Evolutionary conservation across 2,329 filamentous ascomycete species (phyloP).

Genomic region (Colletotrichum musicola): DNA sequence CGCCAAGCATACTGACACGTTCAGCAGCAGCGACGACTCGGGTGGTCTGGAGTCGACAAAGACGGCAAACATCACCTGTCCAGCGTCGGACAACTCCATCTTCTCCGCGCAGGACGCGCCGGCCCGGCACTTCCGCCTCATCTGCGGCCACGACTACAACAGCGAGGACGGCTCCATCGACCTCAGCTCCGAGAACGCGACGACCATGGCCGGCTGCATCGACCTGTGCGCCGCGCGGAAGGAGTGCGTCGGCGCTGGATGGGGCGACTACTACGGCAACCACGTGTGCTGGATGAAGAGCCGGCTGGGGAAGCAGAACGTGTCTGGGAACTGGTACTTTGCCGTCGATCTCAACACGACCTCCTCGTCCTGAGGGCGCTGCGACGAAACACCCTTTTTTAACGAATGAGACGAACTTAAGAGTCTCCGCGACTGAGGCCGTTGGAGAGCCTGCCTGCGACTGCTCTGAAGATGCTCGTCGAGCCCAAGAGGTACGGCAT

Average conservation of each 20-base stretch:
- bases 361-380: background rate
- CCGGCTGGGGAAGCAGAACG: constrained; percentile 29
- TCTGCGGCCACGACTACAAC: constrained; percentile 42
- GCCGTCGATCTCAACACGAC: constrained; percentile 29
- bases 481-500: background rate
- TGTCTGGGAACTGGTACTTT: constrained; percentile 34
- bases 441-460: background rate
- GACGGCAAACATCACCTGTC: constrained; percentile 38
- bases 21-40: constrained; percentile 1
- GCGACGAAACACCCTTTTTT: background rate
- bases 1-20: background rate
- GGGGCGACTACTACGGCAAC: constrained; percentile 40
- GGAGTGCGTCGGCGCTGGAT: constrained; percentile 42
- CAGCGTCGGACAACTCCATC: constrained; percentile 34
- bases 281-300: constrained; percentile 43
- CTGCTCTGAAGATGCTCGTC: background rate
- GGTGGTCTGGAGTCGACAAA: constrained; percentile 14
- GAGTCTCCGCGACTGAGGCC: background rate
- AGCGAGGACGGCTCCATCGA: constrained; percentile 35
- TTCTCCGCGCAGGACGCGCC: constrained; percentile 28
- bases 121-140: constrained; percentile 33
- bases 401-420: background rate
- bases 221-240: constrained; percentile 40
- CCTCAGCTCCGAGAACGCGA: constrained; percentile 29
- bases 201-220: constrained; percentile 42